Evolutionary conservation across 2,329 filamentous ascomycete species (phyloP).

Genomic region (Rutstroemia sp.): DNA sequence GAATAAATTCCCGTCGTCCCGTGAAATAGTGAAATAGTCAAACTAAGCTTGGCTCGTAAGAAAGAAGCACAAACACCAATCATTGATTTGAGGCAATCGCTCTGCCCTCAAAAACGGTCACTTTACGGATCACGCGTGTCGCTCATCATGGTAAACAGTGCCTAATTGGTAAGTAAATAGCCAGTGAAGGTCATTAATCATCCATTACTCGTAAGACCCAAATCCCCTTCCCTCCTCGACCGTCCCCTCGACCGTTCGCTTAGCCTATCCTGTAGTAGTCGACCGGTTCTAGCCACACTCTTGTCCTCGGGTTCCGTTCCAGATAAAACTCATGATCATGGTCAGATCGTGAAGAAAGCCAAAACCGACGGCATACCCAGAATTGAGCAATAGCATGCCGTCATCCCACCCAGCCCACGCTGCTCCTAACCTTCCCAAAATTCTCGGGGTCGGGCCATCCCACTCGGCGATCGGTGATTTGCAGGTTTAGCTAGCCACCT

Average conservation of each 20-base stretch:
- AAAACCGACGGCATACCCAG: not conserved
- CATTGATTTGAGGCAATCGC: conserved; percentile 25
- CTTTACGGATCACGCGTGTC: conserved; percentile 15
- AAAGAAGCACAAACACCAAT: conserved; percentile 21
- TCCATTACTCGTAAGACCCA: not conserved
- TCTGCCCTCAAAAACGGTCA: conserved; percentile 5
- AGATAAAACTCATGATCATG: not conserved
- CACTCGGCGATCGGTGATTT: not conserved
- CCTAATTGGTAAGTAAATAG: no score
- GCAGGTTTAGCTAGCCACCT: not conserved
- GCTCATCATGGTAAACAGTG: not conserved
- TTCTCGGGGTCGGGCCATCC: not conserved
- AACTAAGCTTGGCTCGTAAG: conserved; percentile 19
- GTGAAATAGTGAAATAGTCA: conserved; percentile 7
- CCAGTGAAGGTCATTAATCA: not conserved
- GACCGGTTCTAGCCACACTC: not conserved
- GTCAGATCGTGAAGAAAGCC: not conserved
- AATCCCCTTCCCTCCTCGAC: not conserved
- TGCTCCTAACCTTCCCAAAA: not conserved
- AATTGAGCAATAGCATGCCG: conserved; percentile 12
- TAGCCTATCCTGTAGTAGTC: not conserved
- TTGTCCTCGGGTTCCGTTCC: not conserved
- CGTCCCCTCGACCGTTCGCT: not conserved
- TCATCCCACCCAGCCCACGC: not conserved
- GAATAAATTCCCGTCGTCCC: not conserved